A percentile compares a stretch with the other conserved stretches of the same genome.
Conservation (phyloP, 768 basidiomycete species). For the Omphalotus guepiniiformis region DNA sequence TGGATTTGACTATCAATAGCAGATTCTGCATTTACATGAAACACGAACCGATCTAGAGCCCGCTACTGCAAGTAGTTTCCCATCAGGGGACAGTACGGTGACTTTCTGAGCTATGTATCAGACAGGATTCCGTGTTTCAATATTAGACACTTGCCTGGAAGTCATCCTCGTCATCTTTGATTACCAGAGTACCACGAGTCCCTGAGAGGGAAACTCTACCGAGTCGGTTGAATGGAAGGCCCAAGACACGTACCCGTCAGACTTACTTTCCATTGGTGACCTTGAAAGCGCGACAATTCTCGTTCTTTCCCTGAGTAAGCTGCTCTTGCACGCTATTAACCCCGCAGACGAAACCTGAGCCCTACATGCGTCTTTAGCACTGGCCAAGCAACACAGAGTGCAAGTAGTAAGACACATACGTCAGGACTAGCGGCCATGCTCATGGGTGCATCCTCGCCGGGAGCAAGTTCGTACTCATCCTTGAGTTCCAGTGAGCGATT, state of each 20-base stretch:
- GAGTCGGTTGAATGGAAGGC: constrained; percentile 2
- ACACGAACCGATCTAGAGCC: constrained; percentile 62
- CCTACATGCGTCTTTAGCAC: no score
- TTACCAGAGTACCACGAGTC: constrained; percentile 55
- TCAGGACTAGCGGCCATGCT: constrained; percentile 72
- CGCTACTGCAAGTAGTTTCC: constrained; percentile 61
- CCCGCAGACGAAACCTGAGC: constrained; percentile 69
- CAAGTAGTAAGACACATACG: constrained; percentile 32
- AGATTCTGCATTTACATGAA: constrained; percentile 4
- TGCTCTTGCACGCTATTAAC: constrained; percentile 74
- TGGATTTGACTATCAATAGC: constrained; percentile 8
- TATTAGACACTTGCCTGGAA: constrained; percentile 72
- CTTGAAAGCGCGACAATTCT: constrained; percentile 77
- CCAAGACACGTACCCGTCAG: neutral
- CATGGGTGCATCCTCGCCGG: constrained; percentile 94
- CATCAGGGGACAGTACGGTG: constrained; percentile 73
- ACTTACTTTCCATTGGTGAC: constrained; percentile 58
- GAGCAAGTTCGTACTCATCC: constrained; percentile 71
- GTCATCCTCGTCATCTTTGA: constrained; percentile 59
- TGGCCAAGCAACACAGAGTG: neutral
- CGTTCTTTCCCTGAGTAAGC: constrained; percentile 64
- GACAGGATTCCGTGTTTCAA: constrained; percentile 2
- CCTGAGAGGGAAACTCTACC: constrained; percentile 49
- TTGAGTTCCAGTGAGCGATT: constrained; percentile 51
- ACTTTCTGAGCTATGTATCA: constrained; percentile 63